phyloP scores from a whole-genome alignment of 1,284 basidiomycete species.

The Wolfiporia cocos region DNA sequence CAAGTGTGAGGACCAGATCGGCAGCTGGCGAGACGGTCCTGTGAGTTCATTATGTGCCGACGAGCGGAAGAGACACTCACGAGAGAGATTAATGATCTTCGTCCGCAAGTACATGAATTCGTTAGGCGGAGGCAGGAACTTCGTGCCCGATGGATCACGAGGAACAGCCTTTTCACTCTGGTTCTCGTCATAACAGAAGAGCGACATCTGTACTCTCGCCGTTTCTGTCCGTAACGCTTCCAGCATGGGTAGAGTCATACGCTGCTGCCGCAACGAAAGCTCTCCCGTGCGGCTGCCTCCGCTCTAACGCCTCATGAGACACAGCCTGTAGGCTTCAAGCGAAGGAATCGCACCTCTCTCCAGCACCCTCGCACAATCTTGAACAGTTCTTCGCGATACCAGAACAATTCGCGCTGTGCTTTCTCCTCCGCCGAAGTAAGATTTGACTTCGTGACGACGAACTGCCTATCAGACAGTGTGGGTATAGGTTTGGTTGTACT shows the following conservation, averaged over 20 bases:
- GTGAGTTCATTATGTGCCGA: slow-evolving; percentile 7
- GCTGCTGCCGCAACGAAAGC: slow-evolving; percentile 70
- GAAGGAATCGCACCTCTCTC: slow-evolving; percentile 62
- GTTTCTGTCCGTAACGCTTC: slow-evolving; percentile 63
- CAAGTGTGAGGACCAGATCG: slow-evolving; percentile 45
- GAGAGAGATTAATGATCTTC: slow-evolving; percentile 53
- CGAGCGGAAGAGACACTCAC: slow-evolving; percentile 31
- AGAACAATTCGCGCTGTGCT: slow-evolving; percentile 77
- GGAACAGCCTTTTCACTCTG: slow-evolving; percentile 18
- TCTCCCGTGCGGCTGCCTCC: slow-evolving; percentile 70
- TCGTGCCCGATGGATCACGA: slow-evolving; percentile 27
- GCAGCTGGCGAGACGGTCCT: slow-evolving; percentile 31
- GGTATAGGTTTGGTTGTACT: slow-evolving; percentile 69
- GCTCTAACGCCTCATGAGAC: slow-evolving; percentile 39
- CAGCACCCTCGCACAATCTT: slow-evolving; percentile 64
- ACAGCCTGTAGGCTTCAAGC: background rate
- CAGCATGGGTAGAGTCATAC: slow-evolving; percentile 72
- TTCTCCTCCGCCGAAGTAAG: slow-evolving; percentile 55
- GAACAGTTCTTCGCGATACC: slow-evolving; percentile 88
- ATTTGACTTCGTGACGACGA: slow-evolving; percentile 76
- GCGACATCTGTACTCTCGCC: slow-evolving; percentile 52
- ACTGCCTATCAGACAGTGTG: slow-evolving; percentile 84
- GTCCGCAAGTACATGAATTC: slow-evolving; percentile 53
- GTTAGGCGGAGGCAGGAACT: slow-evolving; percentile 43
- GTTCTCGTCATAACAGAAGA: slow-evolving; percentile 32